Conservation (phyloP, 73 alveolate species). For the Paramecium pentaurelia region DNA sequence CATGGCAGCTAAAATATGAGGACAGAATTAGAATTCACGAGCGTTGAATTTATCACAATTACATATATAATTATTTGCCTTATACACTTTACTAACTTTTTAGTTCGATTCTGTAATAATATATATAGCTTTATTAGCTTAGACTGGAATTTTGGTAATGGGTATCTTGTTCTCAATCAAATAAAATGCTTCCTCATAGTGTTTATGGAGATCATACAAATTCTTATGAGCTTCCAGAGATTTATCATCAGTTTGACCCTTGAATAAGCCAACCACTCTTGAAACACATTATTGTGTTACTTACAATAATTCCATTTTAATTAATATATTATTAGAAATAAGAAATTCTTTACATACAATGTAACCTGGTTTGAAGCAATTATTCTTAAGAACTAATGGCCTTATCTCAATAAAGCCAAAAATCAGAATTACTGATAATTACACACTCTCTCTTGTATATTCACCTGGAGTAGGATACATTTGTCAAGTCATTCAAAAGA, state of each 20-base stretch:
- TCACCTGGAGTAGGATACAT: constrained; percentile 93
- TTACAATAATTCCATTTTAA: not conserved
- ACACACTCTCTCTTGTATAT: constrained; percentile 73
- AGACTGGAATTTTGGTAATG: not conserved
- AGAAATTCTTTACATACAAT: not conserved
- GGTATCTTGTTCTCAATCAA: not conserved
- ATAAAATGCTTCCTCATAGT: not conserved
- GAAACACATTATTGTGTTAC: not conserved
- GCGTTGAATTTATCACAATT: not conserved
- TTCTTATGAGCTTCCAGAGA: not conserved
- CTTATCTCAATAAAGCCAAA: constrained; percentile 1
- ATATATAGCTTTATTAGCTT: not conserved
- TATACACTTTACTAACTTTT: not conserved
- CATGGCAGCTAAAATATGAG: not conserved
- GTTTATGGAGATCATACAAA: not conserved
- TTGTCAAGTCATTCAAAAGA: constrained; percentile 70
- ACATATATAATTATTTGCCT: not conserved
- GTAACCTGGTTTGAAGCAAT: not conserved
- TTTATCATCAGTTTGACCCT: not conserved
- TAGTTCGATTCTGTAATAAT: not conserved
- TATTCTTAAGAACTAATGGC: constrained; percentile 20
- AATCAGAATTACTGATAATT: constrained; percentile 16
- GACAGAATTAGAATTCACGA: not conserved
- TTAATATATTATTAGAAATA: not conserved
- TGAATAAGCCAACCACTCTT: not conserved